Evolutionary conservation across 2,329 filamentous ascomycete species (phyloP), one percentile per base, ranked within the genome.

Genomic region (Talaromyces islandicus): DNA sequence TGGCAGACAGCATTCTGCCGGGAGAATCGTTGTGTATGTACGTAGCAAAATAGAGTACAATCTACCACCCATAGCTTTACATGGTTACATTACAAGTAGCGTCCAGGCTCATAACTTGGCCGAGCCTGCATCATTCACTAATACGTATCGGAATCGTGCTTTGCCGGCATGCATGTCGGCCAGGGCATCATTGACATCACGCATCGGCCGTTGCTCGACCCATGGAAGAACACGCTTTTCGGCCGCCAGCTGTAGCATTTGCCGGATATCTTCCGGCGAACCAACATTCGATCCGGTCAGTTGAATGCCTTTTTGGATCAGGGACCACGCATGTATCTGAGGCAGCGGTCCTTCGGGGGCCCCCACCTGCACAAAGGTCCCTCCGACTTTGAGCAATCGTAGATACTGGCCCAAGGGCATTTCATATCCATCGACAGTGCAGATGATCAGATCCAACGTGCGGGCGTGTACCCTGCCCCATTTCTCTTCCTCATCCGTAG

Each of bases 341-440:
- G 84, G 85, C 32, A 78, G 62, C 17, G 73, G 71, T 60, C 82
- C 80, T 67, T 91, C 88, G 0, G 88, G 88, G 1, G 83, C 83
- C 29, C 87, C 88, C 54, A 91, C 80, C 72, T 89, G 85, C 60
- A 89, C 81, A 65, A 89, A 85, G 14, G 78, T 78, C 5, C 88
- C 87, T 54, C 84, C 80, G 17, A 79, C 73, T 61, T 81, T 78
- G 35, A 90, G 76, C 9, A 91, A 77, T 14, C 74, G 67, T 59
- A 91, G 76, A 71, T 90, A 90, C 53, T 83, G 74, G 56, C 74
- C 70, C 25, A 90, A 69, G 0, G 87, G 87, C 85, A 90, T 88
- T 59, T 84, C 79, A 2, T 81, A 78, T 1, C 76, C 78, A 3
- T 80, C 82, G n/a, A 86, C 82, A 0, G 84, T 86, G 62, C 74